These are phyloP conservation scores for Blastomyces parvus DNA, from an alignment of 2,329 filamentous ascomycete species.

Conservation along the genomic window DNA sequence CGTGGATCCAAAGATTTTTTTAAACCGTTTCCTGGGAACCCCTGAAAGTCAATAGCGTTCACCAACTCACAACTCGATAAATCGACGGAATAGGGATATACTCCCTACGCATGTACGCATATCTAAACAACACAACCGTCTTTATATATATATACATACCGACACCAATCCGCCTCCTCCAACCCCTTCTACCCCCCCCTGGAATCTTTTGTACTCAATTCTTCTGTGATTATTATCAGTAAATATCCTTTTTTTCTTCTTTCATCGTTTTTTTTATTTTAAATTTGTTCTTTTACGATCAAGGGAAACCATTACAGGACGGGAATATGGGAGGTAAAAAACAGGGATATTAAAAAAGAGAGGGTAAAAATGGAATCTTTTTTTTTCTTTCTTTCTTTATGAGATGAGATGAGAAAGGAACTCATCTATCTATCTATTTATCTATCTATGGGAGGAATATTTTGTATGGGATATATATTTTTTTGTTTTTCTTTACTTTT, in stretches of 20 bases:
- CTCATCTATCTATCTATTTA: no score
- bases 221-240: slow-evolving; percentile 1
- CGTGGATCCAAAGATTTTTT: not conserved
- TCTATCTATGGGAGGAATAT: not conserved
- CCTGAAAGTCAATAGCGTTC: not conserved
- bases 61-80: not conserved
- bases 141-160: not conserved
- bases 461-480: not conserved
- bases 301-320: no score
- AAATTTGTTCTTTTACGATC: not conserved
- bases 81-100: not conserved
- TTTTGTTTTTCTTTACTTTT: not conserved
- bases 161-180: no score
- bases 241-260: not conserved
- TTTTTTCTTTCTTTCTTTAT: not conserved
- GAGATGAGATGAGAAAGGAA: not conserved
- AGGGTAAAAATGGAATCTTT: not conserved
- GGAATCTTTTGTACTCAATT: not conserved
- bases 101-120: not conserved
- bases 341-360: not conserved
- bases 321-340: not conserved
- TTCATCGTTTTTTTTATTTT: not conserved
- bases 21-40: not conserved
- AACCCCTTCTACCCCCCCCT: no score
- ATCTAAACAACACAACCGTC: not conserved